A percentile compares a stretch with the other conserved stretches of the same genome.
Conservation (phyloP, 2,329 filamentous ascomycete species). For the Colletotrichum lindemuthianum region DNA sequence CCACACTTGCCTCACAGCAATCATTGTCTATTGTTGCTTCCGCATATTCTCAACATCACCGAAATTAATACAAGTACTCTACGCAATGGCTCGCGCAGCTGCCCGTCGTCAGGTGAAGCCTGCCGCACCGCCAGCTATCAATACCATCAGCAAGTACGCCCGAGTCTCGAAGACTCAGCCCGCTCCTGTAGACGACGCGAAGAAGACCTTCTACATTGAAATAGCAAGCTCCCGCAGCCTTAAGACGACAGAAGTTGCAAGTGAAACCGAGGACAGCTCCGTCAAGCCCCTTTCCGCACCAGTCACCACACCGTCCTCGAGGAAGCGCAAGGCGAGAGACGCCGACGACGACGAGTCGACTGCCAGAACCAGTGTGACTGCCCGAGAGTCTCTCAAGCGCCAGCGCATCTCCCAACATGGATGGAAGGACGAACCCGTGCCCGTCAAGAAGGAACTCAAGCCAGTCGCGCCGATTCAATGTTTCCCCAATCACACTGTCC, state of each 20-base stretch:
- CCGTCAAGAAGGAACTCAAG: conserved; percentile 31
- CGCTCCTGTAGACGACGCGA: conserved; percentile 12
- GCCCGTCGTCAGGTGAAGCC: conserved; percentile 34
- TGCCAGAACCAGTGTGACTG: conserved; percentile 2
- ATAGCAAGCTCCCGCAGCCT: conserved; percentile 25
- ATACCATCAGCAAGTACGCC: conserved; percentile 35
- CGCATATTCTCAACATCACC: background rate
- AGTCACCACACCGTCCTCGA: conserved; percentile 13
- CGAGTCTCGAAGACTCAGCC: conserved; percentile 34
- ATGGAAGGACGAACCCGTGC: conserved; percentile 32
- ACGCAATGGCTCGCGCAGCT: conserved; percentile 36
- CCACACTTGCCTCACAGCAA: background rate
- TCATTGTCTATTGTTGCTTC: background rate
- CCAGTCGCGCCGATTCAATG: background rate
- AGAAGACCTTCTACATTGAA: conserved; percentile 33
- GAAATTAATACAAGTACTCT: background rate
- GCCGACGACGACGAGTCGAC: conserved; percentile 24
- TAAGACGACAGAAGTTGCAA: conserved; percentile 16
- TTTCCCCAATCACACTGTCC: conserved; percentile 14
- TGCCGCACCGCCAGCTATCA: conserved; percentile 20
- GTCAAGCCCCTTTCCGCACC: conserved; percentile 10
- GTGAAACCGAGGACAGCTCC: conserved; percentile 24
- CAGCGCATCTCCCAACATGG: conserved; percentile 24
- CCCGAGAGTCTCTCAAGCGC: conserved; percentile 26
- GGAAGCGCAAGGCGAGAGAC: conserved; percentile 31